Percentiles rank a stretch among this genome's conserved stretches.
These are phyloP conservation scores for Nannochloropsis salina DNA, from an alignment of 108 stramenopile genomes.

Conservation along the genomic window DNA sequence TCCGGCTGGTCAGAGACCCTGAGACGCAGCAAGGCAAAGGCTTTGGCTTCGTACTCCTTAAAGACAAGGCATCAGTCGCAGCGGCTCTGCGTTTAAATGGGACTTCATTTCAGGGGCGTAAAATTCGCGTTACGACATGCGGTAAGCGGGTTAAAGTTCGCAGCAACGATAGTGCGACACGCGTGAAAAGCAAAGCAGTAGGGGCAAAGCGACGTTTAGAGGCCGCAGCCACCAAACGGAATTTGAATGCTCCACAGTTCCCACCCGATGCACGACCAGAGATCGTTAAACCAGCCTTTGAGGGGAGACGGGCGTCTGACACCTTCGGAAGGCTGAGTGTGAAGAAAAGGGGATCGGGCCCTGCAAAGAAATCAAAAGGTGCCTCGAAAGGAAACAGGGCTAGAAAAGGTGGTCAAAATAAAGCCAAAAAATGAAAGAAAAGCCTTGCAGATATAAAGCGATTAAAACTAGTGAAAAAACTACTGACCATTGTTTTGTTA, in stretches of 20 bases:
- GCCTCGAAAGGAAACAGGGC: no score
- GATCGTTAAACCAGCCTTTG: background rate
- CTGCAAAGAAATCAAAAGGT: background rate
- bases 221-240: background rate
- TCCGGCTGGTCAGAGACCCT: conserved; percentile 49
- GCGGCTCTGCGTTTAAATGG: conserved; percentile 40
- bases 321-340: background rate
- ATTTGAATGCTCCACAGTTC: background rate
- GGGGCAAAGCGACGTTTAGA: background rate
- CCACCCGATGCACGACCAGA: background rate
- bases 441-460: no score
- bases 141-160: conserved; percentile 40
- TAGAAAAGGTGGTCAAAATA: no score
- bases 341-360: conserved; percentile 12
- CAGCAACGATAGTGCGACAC: background rate
- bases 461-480: no score
- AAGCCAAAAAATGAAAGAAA: no score
- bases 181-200: background rate
- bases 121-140: conserved; percentile 35
- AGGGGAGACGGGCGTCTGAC: background rate
- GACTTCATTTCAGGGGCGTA: conserved; percentile 21
- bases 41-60: conserved; percentile 50
- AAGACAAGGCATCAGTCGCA: conserved; percentile 40
- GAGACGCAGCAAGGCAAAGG: conserved; percentile 51
- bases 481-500: no score